phyloP scores from a whole-genome alignment of 148 eudicot genomes.

The Rhododendron williamsianum region DNA sequence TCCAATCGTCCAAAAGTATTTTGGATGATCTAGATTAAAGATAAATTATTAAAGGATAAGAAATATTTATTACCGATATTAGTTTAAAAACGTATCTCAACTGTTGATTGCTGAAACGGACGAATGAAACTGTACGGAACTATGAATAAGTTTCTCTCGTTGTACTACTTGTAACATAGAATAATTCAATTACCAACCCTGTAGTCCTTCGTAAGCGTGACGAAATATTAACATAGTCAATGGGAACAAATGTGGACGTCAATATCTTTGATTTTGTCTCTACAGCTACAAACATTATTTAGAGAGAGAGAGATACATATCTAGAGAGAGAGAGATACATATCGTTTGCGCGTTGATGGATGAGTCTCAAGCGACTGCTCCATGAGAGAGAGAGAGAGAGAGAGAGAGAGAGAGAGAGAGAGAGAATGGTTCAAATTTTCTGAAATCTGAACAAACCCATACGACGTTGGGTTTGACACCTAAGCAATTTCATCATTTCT shows the following conservation, averaged over 20 bases:
- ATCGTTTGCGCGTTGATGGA: conserved; percentile 72
- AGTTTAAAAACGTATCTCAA: no score
- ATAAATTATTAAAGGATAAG: no score
- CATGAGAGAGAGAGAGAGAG: neutral
- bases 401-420: neutral
- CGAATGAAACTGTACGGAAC: no score
- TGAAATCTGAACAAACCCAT: conserved; percentile 1
- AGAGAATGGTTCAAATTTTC: neutral
- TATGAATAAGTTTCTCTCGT: no score
- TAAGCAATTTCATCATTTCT: conserved; percentile 3
- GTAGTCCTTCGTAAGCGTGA: conserved; percentile 39
- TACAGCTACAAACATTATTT: neutral
- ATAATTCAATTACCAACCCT: neutral
- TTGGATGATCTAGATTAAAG: no score
- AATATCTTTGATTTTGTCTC: neutral
- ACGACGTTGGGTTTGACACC: conserved; percentile 14
- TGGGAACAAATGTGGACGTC: conserved; percentile 58
- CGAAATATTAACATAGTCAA: conserved; percentile 35
- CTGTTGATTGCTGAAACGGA: no score
- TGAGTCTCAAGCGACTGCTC: conserved; percentile 21
- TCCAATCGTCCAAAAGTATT: no score
- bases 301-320: neutral
- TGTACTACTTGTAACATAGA: no score
- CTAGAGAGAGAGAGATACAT: neutral
- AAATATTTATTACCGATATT: no score